Base-by-base conservation (phyloP, 306 rosid species). In the Gleditsia sinensis region DNA sequence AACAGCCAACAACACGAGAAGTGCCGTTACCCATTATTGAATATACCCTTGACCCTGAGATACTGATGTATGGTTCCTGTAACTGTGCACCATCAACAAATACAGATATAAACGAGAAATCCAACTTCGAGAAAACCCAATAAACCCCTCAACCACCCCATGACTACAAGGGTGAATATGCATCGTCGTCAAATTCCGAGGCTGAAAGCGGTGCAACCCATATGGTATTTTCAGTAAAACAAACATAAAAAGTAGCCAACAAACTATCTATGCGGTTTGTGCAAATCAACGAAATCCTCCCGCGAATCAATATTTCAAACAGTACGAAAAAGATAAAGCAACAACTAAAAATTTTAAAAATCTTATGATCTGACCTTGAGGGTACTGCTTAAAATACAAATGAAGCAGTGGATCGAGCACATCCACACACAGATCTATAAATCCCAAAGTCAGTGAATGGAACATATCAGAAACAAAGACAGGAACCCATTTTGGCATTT, bases 1-100 rank as follows among this genome's bases (percentile, higher is more conserved):
- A 83, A 69, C 88, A 86, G 21, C 90, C 86, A 80, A 86, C 88
- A 72, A 86, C 88, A 58, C 90, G 88, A 79, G 88, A 85, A 69
- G 82, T 85, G 77, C 86, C 82, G 78, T 86, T 86, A 65, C 90
- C 90, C 90, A 82, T 82, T 77, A 81, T 66, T 56, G 76, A 78
- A 74, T 49, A 77, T 54, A 46, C 76, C 69, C 75, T 68, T 49
- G 61, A 69, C 19, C 19, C 53, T 21, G 46, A 69, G 45, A 69
- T 72, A 27, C 27, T 5, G 42, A 56, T 30, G 62, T 34, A 43
- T 40, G 40, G 73, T 53, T 69, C 53, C 77, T 69, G 55, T 37
- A 68, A 74, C 75, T 56, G 20, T 55, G 74, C 62, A 80, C 48
- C 80, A 69, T 80, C 36, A 76, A 25, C 73, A 78, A 75, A 75